phyloP scores from a whole-genome alignment of 139 green algal genomes.

The Pleodorina starrii region DNA sequence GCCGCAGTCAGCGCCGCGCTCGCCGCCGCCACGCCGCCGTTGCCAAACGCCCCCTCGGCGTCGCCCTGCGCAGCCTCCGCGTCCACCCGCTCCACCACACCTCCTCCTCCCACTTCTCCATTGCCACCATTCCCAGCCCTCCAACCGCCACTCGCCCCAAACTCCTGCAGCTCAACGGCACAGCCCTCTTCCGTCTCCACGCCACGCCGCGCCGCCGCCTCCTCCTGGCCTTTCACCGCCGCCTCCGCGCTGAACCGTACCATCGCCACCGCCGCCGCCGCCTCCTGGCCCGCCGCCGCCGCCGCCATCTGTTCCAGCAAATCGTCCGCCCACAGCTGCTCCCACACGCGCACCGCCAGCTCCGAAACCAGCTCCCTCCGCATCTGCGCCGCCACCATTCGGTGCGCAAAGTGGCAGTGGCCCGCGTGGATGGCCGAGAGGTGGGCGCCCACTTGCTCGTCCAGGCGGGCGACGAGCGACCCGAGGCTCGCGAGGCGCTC shows the following conservation, averaged over 20 bases:
- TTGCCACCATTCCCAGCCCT: background rate
- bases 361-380: constrained; percentile 79
- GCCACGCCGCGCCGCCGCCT: background rate
- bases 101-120: background rate
- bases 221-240: background rate
- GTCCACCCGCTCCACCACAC: background rate
- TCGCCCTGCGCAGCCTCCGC: background rate
- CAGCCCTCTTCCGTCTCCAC: background rate
- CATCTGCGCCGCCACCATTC: constrained; percentile 88
- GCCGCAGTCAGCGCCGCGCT: background rate
- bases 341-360: constrained; percentile 72
- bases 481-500: constrained; percentile 72
- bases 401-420: constrained; percentile 90
- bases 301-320: background rate
- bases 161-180: background rate
- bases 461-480: constrained; percentile 65
- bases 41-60: background rate
- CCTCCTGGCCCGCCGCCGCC: background rate
- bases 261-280: background rate
- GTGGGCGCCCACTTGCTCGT: constrained; percentile 63
- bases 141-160: background rate
- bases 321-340: constrained; percentile 74
- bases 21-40: background rate
- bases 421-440: constrained; percentile 49
- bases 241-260: background rate